Conservation (phyloP, 1,139 yeast species). For the Magnusiomyces suaveolens region DNA sequence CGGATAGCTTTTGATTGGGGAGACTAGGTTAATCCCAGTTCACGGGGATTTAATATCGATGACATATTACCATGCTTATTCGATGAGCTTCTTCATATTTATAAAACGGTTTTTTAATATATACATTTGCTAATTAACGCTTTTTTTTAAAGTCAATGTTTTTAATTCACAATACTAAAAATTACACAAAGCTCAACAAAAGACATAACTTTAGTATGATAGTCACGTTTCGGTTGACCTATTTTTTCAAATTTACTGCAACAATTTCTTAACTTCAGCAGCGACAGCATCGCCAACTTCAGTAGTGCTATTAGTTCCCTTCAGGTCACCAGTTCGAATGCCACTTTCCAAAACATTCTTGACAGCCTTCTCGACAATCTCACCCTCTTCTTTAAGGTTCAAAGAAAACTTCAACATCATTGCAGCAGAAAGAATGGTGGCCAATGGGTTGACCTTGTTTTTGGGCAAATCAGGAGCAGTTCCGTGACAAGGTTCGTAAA, state of each 20-base stretch:
- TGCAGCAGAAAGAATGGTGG: constrained; percentile 89
- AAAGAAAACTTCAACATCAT: constrained; percentile 93
- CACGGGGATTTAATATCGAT: no score
- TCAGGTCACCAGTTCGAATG: constrained; percentile 82
- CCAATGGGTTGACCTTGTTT: constrained; percentile 89
- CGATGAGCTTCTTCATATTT: no score
- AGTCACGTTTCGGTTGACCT: no score
- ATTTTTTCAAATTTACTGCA: constrained; percentile 27
- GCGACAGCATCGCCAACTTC: constrained; percentile 95
- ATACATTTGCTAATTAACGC: no score
- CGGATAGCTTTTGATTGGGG: no score
- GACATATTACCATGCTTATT: no score
- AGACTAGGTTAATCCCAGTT: no score
- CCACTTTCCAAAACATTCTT: constrained; percentile 71
- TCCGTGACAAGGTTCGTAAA: constrained; percentile 98
- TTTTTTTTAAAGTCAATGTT: no score
- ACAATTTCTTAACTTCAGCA: constrained; percentile 53
- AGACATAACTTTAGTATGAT: no score
- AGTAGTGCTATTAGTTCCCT: constrained; percentile 65
- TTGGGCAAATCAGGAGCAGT: constrained; percentile 89
- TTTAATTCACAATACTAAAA: no score
- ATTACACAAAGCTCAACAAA: no score
- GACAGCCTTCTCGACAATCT: constrained; percentile 83
- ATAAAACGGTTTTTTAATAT: no score
- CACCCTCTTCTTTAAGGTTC: constrained; percentile 73